Percentiles rank a stretch among this genome's conserved stretches.
phyloP scores from a whole-genome alignment of 495 filamentous ascomycete species.

The Lepidopterella palustris region DNA sequence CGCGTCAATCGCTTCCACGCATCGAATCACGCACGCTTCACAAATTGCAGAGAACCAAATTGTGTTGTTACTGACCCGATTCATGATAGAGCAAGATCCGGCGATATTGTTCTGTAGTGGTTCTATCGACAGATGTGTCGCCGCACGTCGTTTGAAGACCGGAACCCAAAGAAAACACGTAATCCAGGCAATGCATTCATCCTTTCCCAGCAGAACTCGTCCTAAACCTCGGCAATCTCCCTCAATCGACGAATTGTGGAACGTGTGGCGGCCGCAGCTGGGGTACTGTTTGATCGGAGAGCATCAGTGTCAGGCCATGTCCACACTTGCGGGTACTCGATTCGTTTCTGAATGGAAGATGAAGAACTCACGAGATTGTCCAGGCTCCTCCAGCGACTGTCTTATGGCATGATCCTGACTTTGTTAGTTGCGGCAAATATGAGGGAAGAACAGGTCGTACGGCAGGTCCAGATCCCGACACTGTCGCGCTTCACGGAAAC shows the following conservation, averaged over 20 bases:
- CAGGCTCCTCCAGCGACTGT: slow-evolving; percentile 93
- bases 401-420: slow-evolving; percentile 46
- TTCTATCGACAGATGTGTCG: slow-evolving; percentile 5
- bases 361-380: slow-evolving; percentile 74
- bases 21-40: too few relatives aligned
- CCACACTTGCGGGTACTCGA: neutral
- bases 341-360: neutral
- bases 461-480: slow-evolving; percentile 96
- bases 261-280: slow-evolving; percentile 90
- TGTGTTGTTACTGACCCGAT: neutral
- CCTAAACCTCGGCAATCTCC: slow-evolving; percentile 93
- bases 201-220: neutral
- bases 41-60: too few relatives aligned
- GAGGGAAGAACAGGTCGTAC: slow-evolving; percentile 40
- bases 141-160: neutral
- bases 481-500: slow-evolving; percentile 83
- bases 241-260: slow-evolving; percentile 96
- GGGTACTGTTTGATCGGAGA: slow-evolving; percentile 55
- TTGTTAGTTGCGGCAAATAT: slow-evolving; percentile 60
- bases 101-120: neutral
- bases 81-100: slow-evolving; percentile 1
- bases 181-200: slow-evolving; percentile 2
- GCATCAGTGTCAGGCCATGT: neutral
- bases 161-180: slow-evolving; percentile 1
- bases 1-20: too few relatives aligned